Evolutionary conservation across 139 green algal genomes (phyloP).

Genomic region (Nannochloris sp.): DNA sequence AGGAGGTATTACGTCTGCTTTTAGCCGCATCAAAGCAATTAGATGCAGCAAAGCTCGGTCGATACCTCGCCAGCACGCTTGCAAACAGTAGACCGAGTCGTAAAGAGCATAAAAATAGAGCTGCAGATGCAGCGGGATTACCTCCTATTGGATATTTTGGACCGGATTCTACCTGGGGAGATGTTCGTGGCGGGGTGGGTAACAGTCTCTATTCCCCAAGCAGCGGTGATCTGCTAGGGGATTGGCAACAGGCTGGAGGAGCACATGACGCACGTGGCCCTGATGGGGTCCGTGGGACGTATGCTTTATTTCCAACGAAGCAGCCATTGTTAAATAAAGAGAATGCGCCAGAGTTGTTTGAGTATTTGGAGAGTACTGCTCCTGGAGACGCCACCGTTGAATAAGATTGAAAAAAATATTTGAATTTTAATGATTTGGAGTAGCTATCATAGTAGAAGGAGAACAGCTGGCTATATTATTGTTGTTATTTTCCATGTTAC

Average conservation of each 20-base stretch:
- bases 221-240: not conserved
- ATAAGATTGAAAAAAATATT: not conserved
- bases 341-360: constrained; percentile 37
- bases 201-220: no score
- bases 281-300: constrained; percentile 33
- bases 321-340: constrained; percentile 20
- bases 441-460: not conserved
- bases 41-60: constrained; percentile 20
- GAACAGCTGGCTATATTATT: not conserved
- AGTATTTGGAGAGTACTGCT: constrained; percentile 35
- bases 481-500: not conserved
- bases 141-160: not conserved
- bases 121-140: not conserved
- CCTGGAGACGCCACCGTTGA: no score
- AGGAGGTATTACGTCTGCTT: constrained; percentile 68
- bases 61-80: constrained; percentile 42
- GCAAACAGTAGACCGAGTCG: constrained; percentile 14
- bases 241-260: not conserved
- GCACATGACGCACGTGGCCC: not conserved
- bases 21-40: constrained; percentile 41
- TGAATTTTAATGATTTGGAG: not conserved
- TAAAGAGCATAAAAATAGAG: not conserved
- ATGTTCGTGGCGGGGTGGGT: no score
- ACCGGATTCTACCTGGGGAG: no score
- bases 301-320: constrained; percentile 22